phyloP scores from a whole-genome alignment of 805 yeast genomes.

The Wickerhamomyces hampshirensis region DNA sequence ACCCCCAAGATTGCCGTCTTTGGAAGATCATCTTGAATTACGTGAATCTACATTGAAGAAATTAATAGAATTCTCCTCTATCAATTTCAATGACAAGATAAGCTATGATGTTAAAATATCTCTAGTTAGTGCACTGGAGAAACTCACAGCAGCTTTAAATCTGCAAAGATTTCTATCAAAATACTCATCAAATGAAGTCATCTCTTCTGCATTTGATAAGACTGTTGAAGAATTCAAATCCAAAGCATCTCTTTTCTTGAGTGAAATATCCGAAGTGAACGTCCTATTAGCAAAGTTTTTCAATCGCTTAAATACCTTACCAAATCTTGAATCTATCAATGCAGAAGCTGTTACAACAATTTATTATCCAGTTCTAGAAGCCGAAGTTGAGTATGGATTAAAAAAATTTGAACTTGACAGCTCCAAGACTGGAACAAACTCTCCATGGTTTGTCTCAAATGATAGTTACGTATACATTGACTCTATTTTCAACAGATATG shows the following conservation, averaged over 20 bases:
- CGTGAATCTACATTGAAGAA: conserved; percentile 42
- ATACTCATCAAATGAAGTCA: conserved; percentile 1
- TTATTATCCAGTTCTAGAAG: conserved; percentile 29
- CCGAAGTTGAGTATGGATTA: conserved; percentile 35
- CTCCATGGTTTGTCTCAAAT: conserved; percentile 47
- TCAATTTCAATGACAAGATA: conserved; percentile 39
- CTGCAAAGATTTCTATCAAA: conserved; percentile 9
- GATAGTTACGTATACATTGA: conserved; percentile 36
- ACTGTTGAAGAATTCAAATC: conserved; percentile 6
- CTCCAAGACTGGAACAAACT: conserved; percentile 23
- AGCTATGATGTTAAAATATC: conserved; percentile 32
- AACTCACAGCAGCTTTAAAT: conserved; percentile 39
- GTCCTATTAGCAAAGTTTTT: conserved; percentile 23
- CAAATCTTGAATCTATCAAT: conserved; percentile 16
- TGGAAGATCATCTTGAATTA: conserved; percentile 45
- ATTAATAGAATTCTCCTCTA: conserved; percentile 40
- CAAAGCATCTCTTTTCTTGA: conserved; percentile 20
- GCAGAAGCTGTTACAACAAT: conserved; percentile 23
- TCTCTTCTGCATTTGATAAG: conserved; percentile 6
- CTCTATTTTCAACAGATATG: conserved; percentile 32
- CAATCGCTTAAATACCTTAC: conserved; percentile 9
- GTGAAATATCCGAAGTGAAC: conserved; percentile 24
- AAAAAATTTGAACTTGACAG: conserved; percentile 30
- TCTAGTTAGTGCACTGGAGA: conserved; percentile 36
- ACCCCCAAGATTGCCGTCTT: conserved; percentile 46